phyloP scores from a whole-genome alignment of 352 stramenopile species.

The Phytophthora parvispora region DNA sequence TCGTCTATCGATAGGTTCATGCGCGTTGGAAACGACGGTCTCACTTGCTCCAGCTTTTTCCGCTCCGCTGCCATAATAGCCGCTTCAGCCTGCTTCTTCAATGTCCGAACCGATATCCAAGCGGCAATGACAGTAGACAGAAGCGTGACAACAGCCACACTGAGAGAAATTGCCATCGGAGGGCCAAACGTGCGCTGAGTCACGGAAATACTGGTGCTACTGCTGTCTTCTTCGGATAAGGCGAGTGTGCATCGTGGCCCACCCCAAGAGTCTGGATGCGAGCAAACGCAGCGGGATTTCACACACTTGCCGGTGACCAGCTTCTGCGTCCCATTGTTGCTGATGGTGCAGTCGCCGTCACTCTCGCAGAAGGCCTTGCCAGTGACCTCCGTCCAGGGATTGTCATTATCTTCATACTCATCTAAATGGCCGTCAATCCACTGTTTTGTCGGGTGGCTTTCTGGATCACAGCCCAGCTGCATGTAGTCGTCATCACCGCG shows the following conservation, averaged over 20 bases:
- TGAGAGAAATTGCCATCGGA: constrained; percentile 31
- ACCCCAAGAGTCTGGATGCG: constrained; percentile 37
- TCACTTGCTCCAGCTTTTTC: constrained; percentile 21
- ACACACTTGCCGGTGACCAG: constrained; percentile 43
- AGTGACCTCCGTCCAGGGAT: constrained; percentile 24
- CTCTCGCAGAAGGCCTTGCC: constrained; percentile 35
- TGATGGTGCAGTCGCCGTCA: constrained; percentile 46
- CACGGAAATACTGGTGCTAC: constrained; percentile 2
- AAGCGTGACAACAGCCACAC: constrained; percentile 32
- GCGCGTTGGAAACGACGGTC: constrained; percentile 17
- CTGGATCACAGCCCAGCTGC: constrained; percentile 44
- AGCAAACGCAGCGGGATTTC: constrained; percentile 40
- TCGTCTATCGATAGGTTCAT: constrained; percentile 28
- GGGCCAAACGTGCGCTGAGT: constrained; percentile 32
- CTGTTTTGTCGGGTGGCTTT: constrained; percentile 38
- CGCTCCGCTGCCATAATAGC: constrained; percentile 22
- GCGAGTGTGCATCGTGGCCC: constrained; percentile 43
- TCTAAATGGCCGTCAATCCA: constrained; percentile 48
- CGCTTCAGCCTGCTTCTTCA: constrained; percentile 30
- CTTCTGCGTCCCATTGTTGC: constrained; percentile 17
- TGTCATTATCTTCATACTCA: constrained; percentile 39
- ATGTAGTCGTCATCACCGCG: constrained; percentile 18
- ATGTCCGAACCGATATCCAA: constrained; percentile 25
- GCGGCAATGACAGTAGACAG: constrained; percentile 33
- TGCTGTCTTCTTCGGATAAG: constrained; percentile 10